Evolutionary conservation across 352 stramenopile genomes (phyloP), one percentile per base, ranked within the genome.

Genomic region (Phytophthora pistaciae): DNA sequence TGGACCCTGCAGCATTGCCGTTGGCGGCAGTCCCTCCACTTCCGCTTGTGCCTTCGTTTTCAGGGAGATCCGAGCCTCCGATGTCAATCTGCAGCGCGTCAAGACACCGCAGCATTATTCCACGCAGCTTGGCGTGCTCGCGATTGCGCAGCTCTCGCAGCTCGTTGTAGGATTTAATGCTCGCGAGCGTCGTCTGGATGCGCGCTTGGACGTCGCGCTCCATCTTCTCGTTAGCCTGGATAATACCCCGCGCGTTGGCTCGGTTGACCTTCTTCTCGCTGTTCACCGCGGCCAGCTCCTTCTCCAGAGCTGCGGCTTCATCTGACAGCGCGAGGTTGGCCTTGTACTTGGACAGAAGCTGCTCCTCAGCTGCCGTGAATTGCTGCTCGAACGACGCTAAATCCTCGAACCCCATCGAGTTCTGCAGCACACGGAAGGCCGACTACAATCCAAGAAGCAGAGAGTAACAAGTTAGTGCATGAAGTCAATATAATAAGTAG

Each of bases 281-380:
- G 11, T 58, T 60, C 3, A 90, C 64, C 3, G 38, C 21, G 0
- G 52, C 27, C 5, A 79, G n/a, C 20, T 89, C 76, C 57, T 73
- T 77, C 40, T 88, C 74, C 8, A 92, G 49, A 5, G 59, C 42
- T 10, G 72, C 68, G 0, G 82, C 63, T 70, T 94, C 83, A 21
- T 90, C 85, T 11, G 85, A 66, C 2, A 94, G 60, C n/a, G 74
- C 66, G 18, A 84, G 40, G 11, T 80, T 87, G 20, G 80, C 72
- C 42, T 85, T 84, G 67, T 94, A 91, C 61, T 89, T 90, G 4
- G 84, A 88, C 1, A 94, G 62, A 5, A 94, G 63, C 52, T 90
- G 78, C 55, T 92, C 77, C 50, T 94, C 87, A 0, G 77, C 86
- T 13, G 72, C 60, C 7, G 79, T 73, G 54, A 93, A 93, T 29